Base-by-base conservation (phyloP, 169 alveolate species). In the Plasmodium malariae region DNA sequence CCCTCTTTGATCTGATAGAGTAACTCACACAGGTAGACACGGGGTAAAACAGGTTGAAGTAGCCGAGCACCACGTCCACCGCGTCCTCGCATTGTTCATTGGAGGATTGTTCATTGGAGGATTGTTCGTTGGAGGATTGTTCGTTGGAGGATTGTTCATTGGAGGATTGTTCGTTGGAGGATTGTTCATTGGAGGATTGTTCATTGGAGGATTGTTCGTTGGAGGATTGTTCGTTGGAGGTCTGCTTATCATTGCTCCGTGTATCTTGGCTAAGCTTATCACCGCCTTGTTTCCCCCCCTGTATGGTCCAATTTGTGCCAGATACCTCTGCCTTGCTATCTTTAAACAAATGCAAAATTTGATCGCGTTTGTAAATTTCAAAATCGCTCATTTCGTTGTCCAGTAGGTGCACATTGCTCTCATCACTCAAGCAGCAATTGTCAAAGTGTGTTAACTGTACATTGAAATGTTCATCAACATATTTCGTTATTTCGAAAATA, bases 1-100 rank as follows among this genome's bases (percentile, higher is more conserved):
- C 92, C 21, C 32, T 40, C 2, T 34, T 43, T 0, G 87, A 34
- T 14, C 92, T n/a, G 0, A 36, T 28, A 7, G 92, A 86, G 55
- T 86, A 70, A 7, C 87, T 69, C 12, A 62, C 71, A 21, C 92
- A 86, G 0, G 87, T 86, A 7, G 78, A 43, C 28, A 86, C 32
- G 6, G 92, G 87, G 12, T 69, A 86, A 1, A 49, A 32, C 0
- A 86, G 28, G 19, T 70, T 69, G 28, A 86, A 86, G 40, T 86
- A 86, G 4, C 65, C 1, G 1, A 80, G 6, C 1, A 80, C 7
- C 19, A 68, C 24, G 2, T n/a, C 87, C 0, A 55, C 34, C 9
- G 40, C 17, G 72, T n/a, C n/a, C n/a, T n/a, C n/a, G n/a, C n/a
- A n/a, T n/a, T n/a, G n/a, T n/a, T n/a, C n/a, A n/a, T n/a, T n/a